Base-by-base conservation (phyloP, 2,329 filamentous ascomycete genomes). In the Beauveria brongniartii region DNA sequence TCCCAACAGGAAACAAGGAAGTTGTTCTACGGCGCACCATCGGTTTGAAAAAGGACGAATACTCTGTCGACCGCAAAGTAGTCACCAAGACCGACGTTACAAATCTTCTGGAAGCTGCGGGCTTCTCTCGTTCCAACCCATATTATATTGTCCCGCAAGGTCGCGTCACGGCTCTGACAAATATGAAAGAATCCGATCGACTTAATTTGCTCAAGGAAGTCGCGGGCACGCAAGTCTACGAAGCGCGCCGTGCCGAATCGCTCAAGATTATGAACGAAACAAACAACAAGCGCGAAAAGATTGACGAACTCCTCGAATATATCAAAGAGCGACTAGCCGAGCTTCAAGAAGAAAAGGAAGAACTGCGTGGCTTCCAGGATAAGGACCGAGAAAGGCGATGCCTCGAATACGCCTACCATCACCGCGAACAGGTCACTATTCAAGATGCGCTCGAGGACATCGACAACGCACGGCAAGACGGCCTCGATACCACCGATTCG, bases 101-200 rank as follows among this genome's bases (percentile, higher is more conserved):
- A 80, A 96, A 96, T 72, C 82, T 99, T 43, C 83, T 99, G 47
- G 94, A 99, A 73, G 95, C 92, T 8, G 94, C 94, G 16, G 94
- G 94, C 22, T 97, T 99, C 75, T 97, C 93, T 63, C 87, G 92
- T 66, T 96, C 92, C 61, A 99, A 99, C 72, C 94, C 94, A 28
- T 99, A 97, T 80, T 99, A 99, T 74, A 99, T 99, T 68, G 95
- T 99, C 2, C 94, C 95, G 0, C 94, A 99, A 73, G 94, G 94
- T 59, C 91, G 94, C 70, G 92, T 99, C 63, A 97, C 94, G 0
- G 88, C 91, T 26, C 80, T 99, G 70, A 99, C 94, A 50, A 99
- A 97, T 73, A 99, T 99, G 94, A 97, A 97, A 74, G 94, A 99
- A 73, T 86, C 87, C 1, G 92, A 97, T 72, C 85, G 94, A 57